Base-by-base conservation (phyloP, 345 rosid genomes). In the Cardamine resedifolia region DNA sequence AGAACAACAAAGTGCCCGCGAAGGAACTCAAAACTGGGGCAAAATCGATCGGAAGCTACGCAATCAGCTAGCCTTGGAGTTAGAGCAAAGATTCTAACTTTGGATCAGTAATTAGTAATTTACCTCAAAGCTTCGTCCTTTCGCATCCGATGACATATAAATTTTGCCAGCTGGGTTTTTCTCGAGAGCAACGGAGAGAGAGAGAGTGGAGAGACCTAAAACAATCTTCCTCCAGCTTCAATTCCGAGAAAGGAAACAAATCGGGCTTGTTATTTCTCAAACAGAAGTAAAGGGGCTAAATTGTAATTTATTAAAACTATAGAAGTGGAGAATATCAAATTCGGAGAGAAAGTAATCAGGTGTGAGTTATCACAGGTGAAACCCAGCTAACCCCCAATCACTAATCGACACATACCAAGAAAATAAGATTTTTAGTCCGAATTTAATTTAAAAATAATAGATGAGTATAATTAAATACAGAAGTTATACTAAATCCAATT, bases 31-130 rank as follows among this genome's bases (percentile, higher is more conserved):
- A 58, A 26, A 52, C 31, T 58, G 10, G 18, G 39, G 9, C 20
- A 41, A 23, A 64, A 64, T 73, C 67, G 69, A 75, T 68, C 64
- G 31, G 49, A 68, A 68, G 78, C 39, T 14, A 61, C 78, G 64
- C 48, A 75, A 68, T 31, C 64, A 61, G 41, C 30, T 27, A 68
- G 63, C 56, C 62, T 75, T 75, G 58, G 73, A 61, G 74, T 52
- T 75, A 12, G 78, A 60, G 73, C 62, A 68, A 75, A 75, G 78
- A 60, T 49, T 66, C 60, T 0, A 58, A 58, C 66, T 66, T 65
- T 65, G 43, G 7, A 28, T 33, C 65, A 64, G 55, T 62, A 39
- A 26, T 18, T 5, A 39, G 52, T 50, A 41, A 73, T 58, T 67
- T 60, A 75, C 74, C 78, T 68, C 73, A 11, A 20, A 52, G 69